These are phyloP conservation scores for Lagerstroemia speciosa DNA, from an alignment of 345 rosid genomes.

Conservation along the genomic window DNA sequence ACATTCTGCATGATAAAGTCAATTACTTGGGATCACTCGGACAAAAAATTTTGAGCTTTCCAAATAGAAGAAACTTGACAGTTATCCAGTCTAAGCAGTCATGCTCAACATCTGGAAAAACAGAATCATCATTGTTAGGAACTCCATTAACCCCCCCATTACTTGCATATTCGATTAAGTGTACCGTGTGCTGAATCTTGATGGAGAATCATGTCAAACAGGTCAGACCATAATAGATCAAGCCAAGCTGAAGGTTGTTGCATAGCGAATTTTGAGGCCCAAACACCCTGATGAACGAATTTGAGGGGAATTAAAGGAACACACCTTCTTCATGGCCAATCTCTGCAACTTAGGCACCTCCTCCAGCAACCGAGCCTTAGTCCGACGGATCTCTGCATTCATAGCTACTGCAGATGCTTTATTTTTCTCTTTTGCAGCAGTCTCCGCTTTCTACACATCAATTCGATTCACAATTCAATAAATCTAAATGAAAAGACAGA, in stretches of 20 bases:
- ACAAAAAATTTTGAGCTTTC: background rate
- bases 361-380: conserved; percentile 79
- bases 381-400: conserved; percentile 94
- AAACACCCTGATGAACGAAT: background rate
- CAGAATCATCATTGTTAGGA: too few species aligned
- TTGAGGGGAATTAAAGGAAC: conserved; percentile 1
- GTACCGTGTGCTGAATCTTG: too few species aligned
- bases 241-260: background rate
- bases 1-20: background rate
- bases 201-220: background rate
- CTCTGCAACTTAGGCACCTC: conserved; percentile 92
- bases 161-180: too few species aligned
- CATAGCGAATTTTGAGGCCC: background rate
- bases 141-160: too few species aligned
- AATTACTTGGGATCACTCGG: background rate
- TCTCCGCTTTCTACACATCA: conserved; percentile 65
- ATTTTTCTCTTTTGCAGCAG: conserved; percentile 67
- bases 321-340: conserved; percentile 83
- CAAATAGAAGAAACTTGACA: background rate
- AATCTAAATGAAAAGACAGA: conserved; percentile 1
- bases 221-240: background rate
- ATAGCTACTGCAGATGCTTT: conserved; percentile 86
- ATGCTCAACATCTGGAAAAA: too few species aligned
- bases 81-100: background rate
- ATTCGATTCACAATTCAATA: background rate